A percentile compares a stretch with the other conserved stretches of the same genome.
phyloP scores from a whole-genome alignment of 352 stramenopile species.

The Phytophthora macrochlamydospora region DNA sequence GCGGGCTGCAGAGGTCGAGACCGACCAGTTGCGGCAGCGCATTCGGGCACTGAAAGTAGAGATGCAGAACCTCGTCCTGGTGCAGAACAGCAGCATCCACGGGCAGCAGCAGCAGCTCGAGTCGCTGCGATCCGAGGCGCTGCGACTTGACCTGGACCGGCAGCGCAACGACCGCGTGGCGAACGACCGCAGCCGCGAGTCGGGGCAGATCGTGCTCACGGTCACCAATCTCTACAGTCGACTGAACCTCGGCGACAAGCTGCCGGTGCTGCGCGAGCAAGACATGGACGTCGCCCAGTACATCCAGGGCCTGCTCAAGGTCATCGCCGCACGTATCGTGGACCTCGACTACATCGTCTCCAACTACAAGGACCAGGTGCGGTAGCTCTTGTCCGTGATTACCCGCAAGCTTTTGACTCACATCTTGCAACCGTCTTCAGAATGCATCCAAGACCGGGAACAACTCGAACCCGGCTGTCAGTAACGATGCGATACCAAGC shows the following conservation, averaged over 20 bases:
- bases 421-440: constrained; percentile 5
- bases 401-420: not conserved
- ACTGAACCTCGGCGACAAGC: constrained; percentile 74
- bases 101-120: constrained; percentile 84
- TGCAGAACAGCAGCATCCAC: constrained; percentile 88
- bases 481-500: not conserved
- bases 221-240: constrained; percentile 93
- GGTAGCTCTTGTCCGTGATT: not conserved
- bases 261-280: constrained; percentile 73
- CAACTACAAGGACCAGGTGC: constrained; percentile 67
- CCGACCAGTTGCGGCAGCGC: constrained; percentile 75
- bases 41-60: constrained; percentile 81
- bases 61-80: constrained; percentile 83
- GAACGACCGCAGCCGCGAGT: constrained; percentile 87
- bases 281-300: constrained; percentile 78
- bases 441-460: constrained; percentile 21
- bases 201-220: constrained; percentile 89
- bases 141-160: constrained; percentile 84
- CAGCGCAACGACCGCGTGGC: constrained; percentile 75
- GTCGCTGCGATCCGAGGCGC: constrained; percentile 67
- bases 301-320: constrained; percentile 76
- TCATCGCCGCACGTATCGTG: constrained; percentile 80
- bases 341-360: constrained; percentile 88
- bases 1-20: constrained; percentile 68
- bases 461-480: constrained; percentile 1